Percentiles rank a stretch among this genome's conserved stretches.
Evolutionary conservation across 331 rosid genomes (phyloP).

Genomic region (Prunus yedoensis): DNA sequence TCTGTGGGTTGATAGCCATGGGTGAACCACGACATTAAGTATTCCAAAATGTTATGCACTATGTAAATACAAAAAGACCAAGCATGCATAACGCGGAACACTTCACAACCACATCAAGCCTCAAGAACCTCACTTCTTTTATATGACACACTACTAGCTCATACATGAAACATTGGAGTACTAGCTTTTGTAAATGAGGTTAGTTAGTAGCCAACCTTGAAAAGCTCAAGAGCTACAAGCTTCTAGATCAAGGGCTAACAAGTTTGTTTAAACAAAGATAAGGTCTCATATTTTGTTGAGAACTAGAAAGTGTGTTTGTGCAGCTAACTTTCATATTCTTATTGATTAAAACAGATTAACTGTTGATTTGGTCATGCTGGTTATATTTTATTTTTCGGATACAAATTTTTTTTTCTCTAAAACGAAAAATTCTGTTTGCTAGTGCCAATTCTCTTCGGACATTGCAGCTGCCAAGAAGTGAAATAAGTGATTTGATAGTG

Average conservation of each 20-base stretch:
- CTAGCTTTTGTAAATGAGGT: neutral
- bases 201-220: neutral
- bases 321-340: neutral
- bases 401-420: neutral
- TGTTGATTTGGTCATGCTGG: neutral
- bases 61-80: neutral
- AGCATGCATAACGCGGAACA: neutral
- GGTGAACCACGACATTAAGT: neutral
- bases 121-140: neutral
- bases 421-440: neutral
- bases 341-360: neutral
- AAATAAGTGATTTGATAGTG: constrained; percentile 16
- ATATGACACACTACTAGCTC: neutral
- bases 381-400: neutral
- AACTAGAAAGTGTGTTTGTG: too few species aligned
- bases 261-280: too few species aligned
- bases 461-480: constrained; percentile 16
- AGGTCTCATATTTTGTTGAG: too few species aligned
- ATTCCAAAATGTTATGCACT: neutral
- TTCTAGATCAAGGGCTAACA: neutral
- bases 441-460: constrained; percentile 29
- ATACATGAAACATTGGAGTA: neutral
- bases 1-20: neutral
- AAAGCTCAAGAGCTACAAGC: neutral
- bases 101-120: neutral